These are phyloP conservation scores for Pleodorina starrii DNA, from an alignment of 139 green algal genomes.

Conservation along the genomic window DNA sequence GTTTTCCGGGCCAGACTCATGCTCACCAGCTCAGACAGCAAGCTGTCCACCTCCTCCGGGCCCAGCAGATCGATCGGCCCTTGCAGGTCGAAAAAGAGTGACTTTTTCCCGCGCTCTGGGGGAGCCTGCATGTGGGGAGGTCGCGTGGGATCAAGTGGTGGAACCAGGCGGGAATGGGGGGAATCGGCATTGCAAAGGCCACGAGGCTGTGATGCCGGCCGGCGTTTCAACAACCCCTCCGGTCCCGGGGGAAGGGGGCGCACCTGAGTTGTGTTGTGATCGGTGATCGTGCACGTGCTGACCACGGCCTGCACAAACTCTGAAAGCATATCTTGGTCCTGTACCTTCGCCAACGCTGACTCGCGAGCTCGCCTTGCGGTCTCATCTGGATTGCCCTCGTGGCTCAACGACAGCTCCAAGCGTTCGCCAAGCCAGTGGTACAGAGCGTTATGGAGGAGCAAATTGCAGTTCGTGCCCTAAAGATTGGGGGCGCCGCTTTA, in stretches of 20 bases:
- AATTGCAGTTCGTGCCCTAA: not conserved
- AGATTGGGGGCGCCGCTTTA: not conserved
- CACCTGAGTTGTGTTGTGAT: no score
- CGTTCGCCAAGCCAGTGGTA: slow-evolving; percentile 32
- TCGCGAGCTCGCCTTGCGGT: not conserved
- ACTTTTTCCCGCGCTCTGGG: not conserved
- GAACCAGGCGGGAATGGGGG: no score
- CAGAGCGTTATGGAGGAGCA: slow-evolving; percentile 19
- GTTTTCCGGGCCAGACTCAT: no score
- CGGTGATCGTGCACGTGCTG: not conserved
- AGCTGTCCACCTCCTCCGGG: slow-evolving; percentile 25
- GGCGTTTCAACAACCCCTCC: no score
- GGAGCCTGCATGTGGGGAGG: not conserved
- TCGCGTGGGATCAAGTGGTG: no score
- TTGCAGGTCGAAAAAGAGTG: slow-evolving; percentile 29
- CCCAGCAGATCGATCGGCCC: slow-evolving; percentile 25
- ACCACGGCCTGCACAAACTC: not conserved
- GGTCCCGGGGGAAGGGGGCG: no score
- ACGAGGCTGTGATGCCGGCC: no score
- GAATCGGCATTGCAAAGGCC: no score
- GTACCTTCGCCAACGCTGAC: not conserved
- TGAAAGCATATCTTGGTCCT: not conserved
- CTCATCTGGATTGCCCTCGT: not conserved
- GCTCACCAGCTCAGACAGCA: slow-evolving; percentile 19
- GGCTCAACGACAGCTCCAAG: not conserved